These are phyloP conservation scores for Suillus subluteus DNA, from an alignment of 768 basidiomycete genomes.

Conservation along the genomic window DNA sequence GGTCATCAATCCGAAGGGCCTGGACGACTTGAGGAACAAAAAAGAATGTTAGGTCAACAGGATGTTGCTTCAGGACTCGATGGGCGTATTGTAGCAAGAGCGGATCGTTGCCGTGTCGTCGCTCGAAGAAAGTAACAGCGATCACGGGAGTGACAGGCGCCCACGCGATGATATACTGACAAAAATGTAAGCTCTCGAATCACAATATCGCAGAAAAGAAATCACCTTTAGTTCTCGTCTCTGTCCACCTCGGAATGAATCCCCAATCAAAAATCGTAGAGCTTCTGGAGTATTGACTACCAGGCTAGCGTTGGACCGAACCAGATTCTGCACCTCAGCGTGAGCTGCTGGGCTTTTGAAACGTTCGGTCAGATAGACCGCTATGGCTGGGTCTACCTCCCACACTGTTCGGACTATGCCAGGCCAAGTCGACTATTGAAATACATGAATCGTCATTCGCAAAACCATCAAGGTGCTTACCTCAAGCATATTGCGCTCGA, in stretches of 20 bases:
- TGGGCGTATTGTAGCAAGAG: conserved; percentile 94
- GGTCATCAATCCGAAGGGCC: conserved; percentile 86
- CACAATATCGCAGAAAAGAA: background rate
- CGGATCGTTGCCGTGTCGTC: conserved; percentile 81
- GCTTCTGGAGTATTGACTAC: conserved; percentile 83
- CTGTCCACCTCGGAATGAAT: conserved; percentile 58
- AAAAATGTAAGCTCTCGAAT: conserved; percentile 9
- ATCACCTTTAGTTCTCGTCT: conserved; percentile 76
- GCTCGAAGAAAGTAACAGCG: conserved; percentile 85
- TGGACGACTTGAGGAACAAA: conserved; percentile 99
- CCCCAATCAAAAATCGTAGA: conserved; percentile 77
- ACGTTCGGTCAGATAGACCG: conserved; percentile 83
- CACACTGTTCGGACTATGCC: conserved; percentile 73
- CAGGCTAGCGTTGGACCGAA: conserved; percentile 70
- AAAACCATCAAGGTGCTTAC: conserved; percentile 41
- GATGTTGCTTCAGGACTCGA: conserved; percentile 91
- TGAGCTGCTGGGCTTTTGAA: conserved; percentile 72
- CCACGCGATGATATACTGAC: conserved; percentile 87
- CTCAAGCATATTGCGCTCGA: conserved; percentile 63
- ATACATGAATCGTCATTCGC: background rate
- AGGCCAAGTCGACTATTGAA: conserved; percentile 62
- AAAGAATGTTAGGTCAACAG: conserved; percentile 95
- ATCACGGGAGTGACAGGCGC: conserved; percentile 83
- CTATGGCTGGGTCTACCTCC: conserved; percentile 82
- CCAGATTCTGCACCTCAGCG: conserved; percentile 74